A percentile compares a stretch with the other conserved stretches of the same genome.
These are phyloP conservation scores for Alternaria longipes DNA, from an alignment of 2,329 filamentous ascomycete species.

Conservation along the genomic window DNA sequence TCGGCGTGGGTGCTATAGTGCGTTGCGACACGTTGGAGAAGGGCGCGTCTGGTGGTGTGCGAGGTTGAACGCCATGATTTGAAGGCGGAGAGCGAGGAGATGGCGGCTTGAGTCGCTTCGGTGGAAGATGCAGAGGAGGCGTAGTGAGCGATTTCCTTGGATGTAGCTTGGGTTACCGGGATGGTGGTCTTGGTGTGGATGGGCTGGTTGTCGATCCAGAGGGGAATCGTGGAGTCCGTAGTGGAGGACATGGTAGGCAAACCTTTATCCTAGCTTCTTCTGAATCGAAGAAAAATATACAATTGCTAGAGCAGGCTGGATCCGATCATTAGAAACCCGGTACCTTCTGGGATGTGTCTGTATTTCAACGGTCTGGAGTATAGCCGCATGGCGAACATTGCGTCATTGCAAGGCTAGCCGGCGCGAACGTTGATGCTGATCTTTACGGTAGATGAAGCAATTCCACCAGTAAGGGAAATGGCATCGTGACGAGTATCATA, in stretches of 20 bases:
- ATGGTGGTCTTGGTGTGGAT: slow-evolving; percentile 54
- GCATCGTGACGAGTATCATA: not conserved
- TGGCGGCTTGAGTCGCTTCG: slow-evolving; percentile 63
- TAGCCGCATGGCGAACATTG: not conserved
- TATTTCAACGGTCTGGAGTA: not conserved
- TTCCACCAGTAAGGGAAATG: not conserved
- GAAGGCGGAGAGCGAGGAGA: slow-evolving; percentile 71
- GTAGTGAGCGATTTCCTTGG: slow-evolving; percentile 59
- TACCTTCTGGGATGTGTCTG: not conserved
- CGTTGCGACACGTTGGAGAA: slow-evolving; percentile 73
- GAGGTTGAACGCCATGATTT: slow-evolving; percentile 71
- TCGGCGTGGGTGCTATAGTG: slow-evolving; percentile 66
- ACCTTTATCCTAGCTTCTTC: not conserved
- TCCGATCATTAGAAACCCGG: not conserved
- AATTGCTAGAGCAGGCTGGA: not conserved
- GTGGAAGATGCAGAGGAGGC: slow-evolving; percentile 63
- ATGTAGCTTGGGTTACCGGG: slow-evolving; percentile 64
- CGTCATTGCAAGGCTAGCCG: slow-evolving; percentile 3
- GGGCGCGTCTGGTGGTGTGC: slow-evolving; percentile 69
- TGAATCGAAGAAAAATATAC: not conserved
- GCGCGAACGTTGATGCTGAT: slow-evolving; percentile 1
- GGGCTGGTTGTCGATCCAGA: slow-evolving; percentile 57
- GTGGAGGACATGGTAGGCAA: not conserved
- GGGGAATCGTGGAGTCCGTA: slow-evolving; percentile 41
- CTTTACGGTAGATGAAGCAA: slow-evolving; percentile 10